Evolutionary conservation across 1,284 basidiomycete species (phyloP), one percentile per base, ranked within the genome.

Genomic region (Ceratobasidium sp.): DNA sequence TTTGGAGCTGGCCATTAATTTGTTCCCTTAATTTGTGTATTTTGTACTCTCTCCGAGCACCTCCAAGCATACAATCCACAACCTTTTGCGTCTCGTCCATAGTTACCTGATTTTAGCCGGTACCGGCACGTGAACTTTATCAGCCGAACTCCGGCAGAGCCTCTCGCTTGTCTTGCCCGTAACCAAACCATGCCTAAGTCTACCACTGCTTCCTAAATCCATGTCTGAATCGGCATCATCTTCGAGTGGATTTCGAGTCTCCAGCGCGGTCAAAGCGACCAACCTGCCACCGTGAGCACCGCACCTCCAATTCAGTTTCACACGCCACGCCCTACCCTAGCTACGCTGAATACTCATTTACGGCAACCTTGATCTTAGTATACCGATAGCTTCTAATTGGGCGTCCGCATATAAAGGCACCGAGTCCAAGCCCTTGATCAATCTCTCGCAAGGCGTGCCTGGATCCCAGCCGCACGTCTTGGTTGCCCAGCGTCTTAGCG

Each of bases 381-480:
- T 95, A 74, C 91, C 93, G 0, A 87, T 88, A 70, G 93, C 92
- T 15, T 89, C 90, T 79, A 86, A 87, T 83, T 95, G 93, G 93
- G 91, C 87, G 0, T 81, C 83, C 7, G 81, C 83, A 9, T 94
- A 91, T 84, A 83, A 83, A 13, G 83, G 79, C 23, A 86, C 84
- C 26, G n/a, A 56, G 20, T 69, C 50, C 4, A 54, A 54, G 1
- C 91, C 91, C 0, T 84, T 95, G 0, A 87, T 95, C 7, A 92
- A 94, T 82, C 91, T 96, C 86, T 91, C 92, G 0, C 94, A 95
- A 83, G 93, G 93, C 38, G 91, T 92, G 0, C 94, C 94, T 0
- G 91, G 92, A 2, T 86, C 86, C 0, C 89, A 91, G 0, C 94
- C 94, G 0, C 89, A 91, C 1, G 81, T 84, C 1, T 62, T 81